Conservation (phyloP, 2,329 filamentous ascomycete genomes). For the Endothia cerciana region DNA sequence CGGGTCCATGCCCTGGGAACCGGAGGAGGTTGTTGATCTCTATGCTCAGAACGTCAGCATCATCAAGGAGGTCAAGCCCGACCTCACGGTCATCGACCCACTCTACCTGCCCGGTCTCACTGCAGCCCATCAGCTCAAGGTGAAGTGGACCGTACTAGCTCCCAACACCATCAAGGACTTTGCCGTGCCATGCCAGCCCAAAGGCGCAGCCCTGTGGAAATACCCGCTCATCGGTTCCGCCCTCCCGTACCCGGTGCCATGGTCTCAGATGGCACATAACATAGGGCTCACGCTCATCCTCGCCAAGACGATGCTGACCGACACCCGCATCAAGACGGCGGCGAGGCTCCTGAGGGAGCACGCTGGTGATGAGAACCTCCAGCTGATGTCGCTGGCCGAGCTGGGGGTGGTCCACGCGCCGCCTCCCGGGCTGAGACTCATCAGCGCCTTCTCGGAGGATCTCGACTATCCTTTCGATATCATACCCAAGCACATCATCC, state of each 20-base stretch:
- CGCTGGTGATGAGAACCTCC: slow-evolving; percentile 29
- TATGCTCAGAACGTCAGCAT: slow-evolving; percentile 34
- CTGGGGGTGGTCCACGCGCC: slow-evolving; percentile 31
- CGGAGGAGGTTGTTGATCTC: slow-evolving; percentile 37
- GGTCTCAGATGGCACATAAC: slow-evolving; percentile 46
- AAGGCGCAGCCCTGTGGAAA: slow-evolving; percentile 40
- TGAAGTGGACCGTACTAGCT: slow-evolving; percentile 34
- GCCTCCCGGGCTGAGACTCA: slow-evolving; percentile 32
- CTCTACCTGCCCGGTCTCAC: slow-evolving; percentile 44
- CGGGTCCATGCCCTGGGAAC: slow-evolving; percentile 35
- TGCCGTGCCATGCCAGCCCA: slow-evolving; percentile 44
- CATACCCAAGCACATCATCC: slow-evolving; percentile 44
- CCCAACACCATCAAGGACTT: slow-evolving; percentile 44
- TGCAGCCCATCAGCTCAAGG: slow-evolving; percentile 39
- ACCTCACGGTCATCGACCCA: slow-evolving; percentile 40
- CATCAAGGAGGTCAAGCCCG: slow-evolving; percentile 39
- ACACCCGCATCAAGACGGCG: slow-evolving; percentile 32
- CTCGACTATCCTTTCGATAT: slow-evolving; percentile 45
- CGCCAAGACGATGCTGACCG: slow-evolving; percentile 30
- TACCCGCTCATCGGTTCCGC: slow-evolving; percentile 49
- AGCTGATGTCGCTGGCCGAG: slow-evolving; percentile 32
- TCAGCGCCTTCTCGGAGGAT: slow-evolving; percentile 37
- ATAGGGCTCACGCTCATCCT: slow-evolving; percentile 42
- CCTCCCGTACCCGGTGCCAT: slow-evolving; percentile 51
- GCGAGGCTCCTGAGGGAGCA: slow-evolving; percentile 33